Evolutionary conservation across 192 early-diverging fungal genomes (phyloP).

Genomic region (Funneliformis mosseae): DNA sequence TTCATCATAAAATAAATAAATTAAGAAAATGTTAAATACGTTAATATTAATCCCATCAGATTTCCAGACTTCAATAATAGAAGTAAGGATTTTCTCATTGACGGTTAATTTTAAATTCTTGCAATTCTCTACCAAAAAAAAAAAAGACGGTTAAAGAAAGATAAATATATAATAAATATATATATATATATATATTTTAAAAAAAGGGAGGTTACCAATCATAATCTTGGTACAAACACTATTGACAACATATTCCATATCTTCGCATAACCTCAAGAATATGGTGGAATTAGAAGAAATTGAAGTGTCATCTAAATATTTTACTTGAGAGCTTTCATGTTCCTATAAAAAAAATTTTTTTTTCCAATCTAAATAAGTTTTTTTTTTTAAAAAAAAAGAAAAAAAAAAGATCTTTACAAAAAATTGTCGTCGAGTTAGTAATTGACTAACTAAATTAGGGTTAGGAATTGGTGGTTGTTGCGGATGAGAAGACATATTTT

Average conservation of each 20-base stretch:
- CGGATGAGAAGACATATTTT: background rate
- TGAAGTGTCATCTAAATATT: slow-evolving; percentile 4
- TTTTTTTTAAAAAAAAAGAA: background rate
- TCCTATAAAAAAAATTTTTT: background rate
- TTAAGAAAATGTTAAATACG: background rate
- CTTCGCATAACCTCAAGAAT: slow-evolving; percentile 22
- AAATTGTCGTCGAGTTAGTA: slow-evolving; percentile 9
- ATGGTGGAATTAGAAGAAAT: slow-evolving; percentile 22
- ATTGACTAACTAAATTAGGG: background rate
- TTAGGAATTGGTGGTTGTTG: background rate
- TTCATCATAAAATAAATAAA: background rate
- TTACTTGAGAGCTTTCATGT: slow-evolving; percentile 5
- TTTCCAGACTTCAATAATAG: slow-evolving; percentile 29
- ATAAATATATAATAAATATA: background rate
- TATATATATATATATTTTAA: background rate
- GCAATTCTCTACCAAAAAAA: slow-evolving; percentile 15
- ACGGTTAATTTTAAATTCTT: slow-evolving; percentile 23
- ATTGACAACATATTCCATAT: slow-evolving; percentile 20
- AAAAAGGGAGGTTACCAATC: slow-evolving; percentile 9
- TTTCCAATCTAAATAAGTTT: background rate
- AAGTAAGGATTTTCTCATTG: slow-evolving; percentile 30
- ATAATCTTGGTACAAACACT: slow-evolving; percentile 27
- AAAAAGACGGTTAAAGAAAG: background rate
- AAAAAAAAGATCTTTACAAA: background rate
- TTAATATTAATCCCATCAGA: slow-evolving; percentile 13